Base-by-base conservation (phyloP, 371 early-diverging fungal species). In the Actinomucor elegans region DNA sequence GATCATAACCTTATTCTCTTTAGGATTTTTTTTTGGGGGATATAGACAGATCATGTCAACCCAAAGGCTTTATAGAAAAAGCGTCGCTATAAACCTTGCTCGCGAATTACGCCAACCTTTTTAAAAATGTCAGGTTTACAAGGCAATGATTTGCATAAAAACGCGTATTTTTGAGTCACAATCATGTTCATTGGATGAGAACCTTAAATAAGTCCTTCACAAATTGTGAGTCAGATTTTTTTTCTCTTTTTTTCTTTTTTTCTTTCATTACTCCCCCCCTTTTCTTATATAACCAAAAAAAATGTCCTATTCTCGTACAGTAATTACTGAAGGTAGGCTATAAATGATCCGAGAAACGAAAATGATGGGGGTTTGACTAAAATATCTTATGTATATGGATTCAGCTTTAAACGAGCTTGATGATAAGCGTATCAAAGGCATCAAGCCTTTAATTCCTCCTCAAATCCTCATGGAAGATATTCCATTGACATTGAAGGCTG, bases 401-500 rank as follows among this genome's bases (percentile, higher is more conserved):
- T 23, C 49, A 81, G 90, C 92, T 15, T 83, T 95, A 44, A 94
- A 94, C 61, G 94, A 92, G 67, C 89, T 94, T 56, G 96, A 96
- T 69, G 94, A 97, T 73, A 83, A 85, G 64, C 85, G 94, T 52
- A 95, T 96, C 79, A 77, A 84, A 61, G 83, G 86, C 52, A 91
- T 93, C 73, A 87, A 88, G 57, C 97, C 96, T 29, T 77, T 97
- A 44, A 89, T 97, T 58, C 94, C 96, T 24, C 98, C 98, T 46
- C 94, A 94, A 75, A 94, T 96, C 59, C 75, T 97, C 33, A 91
- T 93, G 84, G 91, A 91, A 71, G 96, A 95, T 64, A 74, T 87
- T 37, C 93, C 95, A 23, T 72, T 94, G 17, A 74, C 78, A 5
- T 56, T 77, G 12, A 67, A 71, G 51, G 75, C 77, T 14, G 75